A percentile compares a stretch with the other conserved stretches of the same genome.
Evolutionary conservation across 2,329 filamentous ascomycete species (phyloP).

Genomic region (Trichoderma koningiopsis): DNA sequence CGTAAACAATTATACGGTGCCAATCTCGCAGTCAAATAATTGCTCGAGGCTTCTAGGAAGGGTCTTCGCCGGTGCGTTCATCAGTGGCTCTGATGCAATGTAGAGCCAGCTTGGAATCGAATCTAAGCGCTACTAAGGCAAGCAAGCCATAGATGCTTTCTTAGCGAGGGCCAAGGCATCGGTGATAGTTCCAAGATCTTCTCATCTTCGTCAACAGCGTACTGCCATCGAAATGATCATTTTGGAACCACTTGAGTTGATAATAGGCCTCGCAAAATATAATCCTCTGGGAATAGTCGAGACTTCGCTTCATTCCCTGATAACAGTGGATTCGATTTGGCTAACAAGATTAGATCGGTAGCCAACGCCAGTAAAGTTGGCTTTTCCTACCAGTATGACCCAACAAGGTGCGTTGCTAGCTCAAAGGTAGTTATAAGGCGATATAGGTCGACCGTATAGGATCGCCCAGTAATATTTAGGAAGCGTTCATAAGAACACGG

Average conservation of each 20-base stretch:
- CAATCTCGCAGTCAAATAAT: not conserved
- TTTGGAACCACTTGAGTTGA: not conserved
- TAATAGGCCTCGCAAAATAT: slow-evolving; percentile 57
- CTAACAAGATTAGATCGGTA: slow-evolving; percentile 42
- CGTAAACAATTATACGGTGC: not conserved
- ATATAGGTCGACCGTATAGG: too few relatives aligned
- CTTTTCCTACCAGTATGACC: slow-evolving; percentile 44
- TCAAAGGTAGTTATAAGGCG: slow-evolving; percentile 31
- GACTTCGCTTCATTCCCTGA: slow-evolving; percentile 45
- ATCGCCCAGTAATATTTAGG: slow-evolving; percentile 42
- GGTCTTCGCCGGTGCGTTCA: not conserved
- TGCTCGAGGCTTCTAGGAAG: not conserved
- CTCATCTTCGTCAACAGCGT: not conserved
- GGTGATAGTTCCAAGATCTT: not conserved
- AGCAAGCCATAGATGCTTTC: not conserved
- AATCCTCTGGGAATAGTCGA: slow-evolving; percentile 69
- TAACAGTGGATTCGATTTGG: slow-evolving; percentile 48
- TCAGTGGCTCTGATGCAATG: not conserved
- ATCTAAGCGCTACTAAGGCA: not conserved
- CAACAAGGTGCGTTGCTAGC: slow-evolving; percentile 35
- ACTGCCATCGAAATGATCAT: not conserved
- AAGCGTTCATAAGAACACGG: slow-evolving; percentile 55
- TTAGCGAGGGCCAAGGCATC: too few relatives aligned
- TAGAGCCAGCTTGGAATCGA: not conserved
- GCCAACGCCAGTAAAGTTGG: slow-evolving; percentile 44